Evolutionary conservation across 352 stramenopile species (phyloP), one percentile per base, ranked within the genome.

Genomic region (Pythium rhizo-oryzae): DNA sequence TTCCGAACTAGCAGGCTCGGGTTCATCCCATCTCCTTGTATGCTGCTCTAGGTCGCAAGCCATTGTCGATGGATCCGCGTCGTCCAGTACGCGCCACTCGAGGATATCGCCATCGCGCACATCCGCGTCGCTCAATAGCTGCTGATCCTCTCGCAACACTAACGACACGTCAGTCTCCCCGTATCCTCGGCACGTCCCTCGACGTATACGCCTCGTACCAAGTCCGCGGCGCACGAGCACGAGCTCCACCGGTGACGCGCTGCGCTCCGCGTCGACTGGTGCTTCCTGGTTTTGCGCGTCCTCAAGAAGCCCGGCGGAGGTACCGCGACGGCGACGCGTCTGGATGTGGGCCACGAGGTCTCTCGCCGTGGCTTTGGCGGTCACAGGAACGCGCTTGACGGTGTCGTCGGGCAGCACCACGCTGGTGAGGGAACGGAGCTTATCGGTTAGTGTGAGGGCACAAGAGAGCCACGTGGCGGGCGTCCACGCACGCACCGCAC

Each of bases 371-470:
- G 30, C 28, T 12, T 11, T 8, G 1, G 13, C 6, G 0, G 58
- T 49, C 28, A 71, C 23, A 0, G n/a, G 24, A 12, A 63, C 65
- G 28, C 65, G 57, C 33, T 58, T 30, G 5, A 71, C 18, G 0
- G 57, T 71, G 54, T 71, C 65, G 21, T 67, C 24, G 5, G 58
- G 65, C 4, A 71, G 50, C n/a, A 71, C 58, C 39, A 71, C 35
- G 13, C 65, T 71, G 33, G 41, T 1, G n/a, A 47, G 41, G 4
- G 11, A n/a, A 19, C 5, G 5, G 41, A 41, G 41, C 4, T 8
- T 2, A 47, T 8, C 6, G 28, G 28, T 33, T 33, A 33, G 41
- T 47, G 28, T 18, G 37, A 47, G 11, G 9, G 7, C 19, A 21
- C 24, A 1, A 33, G 30, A 51, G 43, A 21, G 25, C 4, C 5